Percentiles rank a stretch among this genome's conserved stretches.
Conservation (phyloP, 164 flowering plant species). For the Chloranthus sessilifolius region DNA sequence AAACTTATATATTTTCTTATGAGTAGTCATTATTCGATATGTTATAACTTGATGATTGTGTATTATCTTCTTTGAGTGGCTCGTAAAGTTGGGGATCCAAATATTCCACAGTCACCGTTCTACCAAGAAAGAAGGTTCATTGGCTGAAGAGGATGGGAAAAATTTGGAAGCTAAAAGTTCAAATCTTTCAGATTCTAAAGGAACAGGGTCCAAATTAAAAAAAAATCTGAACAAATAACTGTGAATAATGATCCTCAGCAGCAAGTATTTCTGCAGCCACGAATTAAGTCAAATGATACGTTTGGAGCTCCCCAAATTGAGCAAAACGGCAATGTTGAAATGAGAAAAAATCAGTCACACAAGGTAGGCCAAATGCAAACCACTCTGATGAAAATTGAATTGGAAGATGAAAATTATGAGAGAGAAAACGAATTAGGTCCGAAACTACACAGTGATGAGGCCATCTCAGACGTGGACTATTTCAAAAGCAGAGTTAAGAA, state of each 20-base stretch:
- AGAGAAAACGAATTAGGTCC: slow-evolving; percentile 3
- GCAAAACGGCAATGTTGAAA: slow-evolving; percentile 15
- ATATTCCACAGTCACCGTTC: slow-evolving; percentile 78
- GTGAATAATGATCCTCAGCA: slow-evolving; percentile 57
- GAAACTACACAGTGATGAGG: slow-evolving; percentile 35
- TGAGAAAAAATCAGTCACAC: slow-evolving; percentile 13
- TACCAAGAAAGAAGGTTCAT: slow-evolving; percentile 34
- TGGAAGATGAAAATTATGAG: slow-evolving; percentile 21
- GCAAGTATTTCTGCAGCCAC: slow-evolving; percentile 84
- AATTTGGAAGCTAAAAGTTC: slow-evolving; percentile 14
- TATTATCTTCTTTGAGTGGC: too few relatives aligned
- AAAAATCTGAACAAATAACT: slow-evolving; percentile 22
- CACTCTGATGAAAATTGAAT: too few relatives aligned
- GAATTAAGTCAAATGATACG: slow-evolving; percentile 69
- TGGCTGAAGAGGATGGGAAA: slow-evolving; percentile 21
- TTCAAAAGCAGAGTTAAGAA: slow-evolving; percentile 74
- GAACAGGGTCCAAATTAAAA: slow-evolving; percentile 15
- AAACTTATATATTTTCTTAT: too few relatives aligned
- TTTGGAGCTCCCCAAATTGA: slow-evolving; percentile 25
- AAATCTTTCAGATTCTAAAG: slow-evolving; percentile 18
- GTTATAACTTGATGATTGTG: too few relatives aligned
- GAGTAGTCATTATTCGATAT: too few relatives aligned
- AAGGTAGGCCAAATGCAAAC: slow-evolving; percentile 18
- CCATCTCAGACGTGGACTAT: slow-evolving; percentile 69
- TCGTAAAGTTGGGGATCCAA: slow-evolving; percentile 72